Evolutionary conservation across 179 eudicot species (phyloP).

Genomic region (Amaranthus tricolor): DNA sequence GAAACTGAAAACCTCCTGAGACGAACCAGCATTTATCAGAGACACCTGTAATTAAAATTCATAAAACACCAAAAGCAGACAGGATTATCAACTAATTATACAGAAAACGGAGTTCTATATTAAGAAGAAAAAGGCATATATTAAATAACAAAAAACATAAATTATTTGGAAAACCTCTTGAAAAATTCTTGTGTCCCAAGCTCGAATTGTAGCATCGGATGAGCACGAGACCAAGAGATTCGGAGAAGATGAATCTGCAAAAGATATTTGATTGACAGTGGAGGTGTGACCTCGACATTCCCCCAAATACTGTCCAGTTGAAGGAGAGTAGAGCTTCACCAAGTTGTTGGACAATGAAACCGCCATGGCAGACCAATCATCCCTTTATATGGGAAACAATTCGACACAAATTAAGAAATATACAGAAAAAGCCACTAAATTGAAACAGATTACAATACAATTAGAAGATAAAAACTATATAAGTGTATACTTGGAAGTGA

Average conservation of each 20-base stretch:
- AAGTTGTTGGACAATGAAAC: slow-evolving; percentile 79
- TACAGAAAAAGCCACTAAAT: neutral
- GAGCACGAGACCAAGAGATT: slow-evolving; percentile 66
- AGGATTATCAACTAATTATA: neutral
- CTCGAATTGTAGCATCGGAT: slow-evolving; percentile 73
- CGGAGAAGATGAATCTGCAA: slow-evolving; percentile 42
- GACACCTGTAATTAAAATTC: slow-evolving; percentile 55
- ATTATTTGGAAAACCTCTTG: slow-evolving; percentile 51
- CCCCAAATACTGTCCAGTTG: slow-evolving; percentile 72
- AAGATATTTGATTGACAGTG: slow-evolving; percentile 65
- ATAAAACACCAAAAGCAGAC: slow-evolving; percentile 1
- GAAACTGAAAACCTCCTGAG: slow-evolving; percentile 80
- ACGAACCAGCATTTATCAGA: slow-evolving; percentile 56
- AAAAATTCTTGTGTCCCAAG: slow-evolving; percentile 84
- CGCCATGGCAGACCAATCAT: slow-evolving; percentile 87
- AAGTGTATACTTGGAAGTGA: slow-evolving; percentile 53
- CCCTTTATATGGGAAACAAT: slow-evolving; percentile 35
- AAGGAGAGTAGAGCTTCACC: slow-evolving; percentile 75
- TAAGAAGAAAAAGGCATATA: neutral
- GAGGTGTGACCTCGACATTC: slow-evolving; percentile 66
- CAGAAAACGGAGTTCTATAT: neutral
- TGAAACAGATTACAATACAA: neutral
- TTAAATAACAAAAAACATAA: neutral
- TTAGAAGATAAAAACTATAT: neutral
- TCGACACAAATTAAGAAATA: neutral